Percentiles rank a stretch among this genome's conserved stretches.
Conservation (phyloP, 202 grass and related monocot species). For the Miscanthus sacchariflorus region DNA sequence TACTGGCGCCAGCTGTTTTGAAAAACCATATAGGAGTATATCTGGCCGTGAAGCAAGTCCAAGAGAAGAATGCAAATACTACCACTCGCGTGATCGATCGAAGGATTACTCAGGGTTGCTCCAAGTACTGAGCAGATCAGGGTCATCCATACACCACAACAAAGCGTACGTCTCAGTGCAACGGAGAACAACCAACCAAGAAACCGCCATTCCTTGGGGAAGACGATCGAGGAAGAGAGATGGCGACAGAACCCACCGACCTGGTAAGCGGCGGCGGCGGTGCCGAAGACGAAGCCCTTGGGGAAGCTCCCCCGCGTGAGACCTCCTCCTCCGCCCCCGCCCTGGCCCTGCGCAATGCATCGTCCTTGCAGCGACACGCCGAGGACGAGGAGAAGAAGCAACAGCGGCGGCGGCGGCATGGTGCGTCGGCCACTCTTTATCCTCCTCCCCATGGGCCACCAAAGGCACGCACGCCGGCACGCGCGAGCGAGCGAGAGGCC, state of each 20-base stretch:
- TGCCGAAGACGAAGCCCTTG: conserved; percentile 90
- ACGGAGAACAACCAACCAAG: not conserved
- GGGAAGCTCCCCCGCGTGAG: conserved; percentile 85
- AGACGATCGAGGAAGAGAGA: not conserved
- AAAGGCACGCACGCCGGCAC: not conserved
- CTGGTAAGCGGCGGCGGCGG: conserved; percentile 90
- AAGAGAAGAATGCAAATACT: not conserved
- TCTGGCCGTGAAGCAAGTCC: not conserved
- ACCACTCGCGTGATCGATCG: not conserved
- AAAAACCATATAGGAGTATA: not conserved
- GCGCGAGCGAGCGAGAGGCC: not conserved
- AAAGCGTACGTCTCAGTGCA: not conserved
- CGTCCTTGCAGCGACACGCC: conserved; percentile 29
- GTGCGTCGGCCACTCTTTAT: conserved; percentile 23
- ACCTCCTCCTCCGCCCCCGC: conserved; percentile 23
- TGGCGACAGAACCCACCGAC: conserved; percentile 32
- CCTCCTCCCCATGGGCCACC: conserved; percentile 39
- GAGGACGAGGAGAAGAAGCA: not conserved
- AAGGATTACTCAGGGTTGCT: not conserved
- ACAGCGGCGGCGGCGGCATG: not conserved
- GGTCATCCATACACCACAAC: not conserved
- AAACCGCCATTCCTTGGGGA: not conserved
- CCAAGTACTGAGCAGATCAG: not conserved
- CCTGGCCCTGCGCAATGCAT: conserved; percentile 45
- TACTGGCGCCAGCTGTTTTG: not conserved